phyloP scores from a whole-genome alignment of 306 rosid genomes.

The Echinosophora koreensis region DNA sequence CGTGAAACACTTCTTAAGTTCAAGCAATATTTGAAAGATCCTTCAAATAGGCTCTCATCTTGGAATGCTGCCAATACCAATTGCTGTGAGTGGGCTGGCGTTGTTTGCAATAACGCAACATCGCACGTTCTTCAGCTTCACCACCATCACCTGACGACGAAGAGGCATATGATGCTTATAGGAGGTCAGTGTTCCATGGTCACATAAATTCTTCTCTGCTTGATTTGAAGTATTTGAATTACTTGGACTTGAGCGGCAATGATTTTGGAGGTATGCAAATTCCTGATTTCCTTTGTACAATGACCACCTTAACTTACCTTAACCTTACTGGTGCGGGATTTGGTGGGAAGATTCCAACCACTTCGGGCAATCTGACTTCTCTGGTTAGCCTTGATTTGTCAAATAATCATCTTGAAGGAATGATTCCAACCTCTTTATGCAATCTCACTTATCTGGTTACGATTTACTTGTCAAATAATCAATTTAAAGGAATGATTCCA shows the following conservation, averaged over 20 bases:
- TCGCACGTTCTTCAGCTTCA: constrained; percentile 19
- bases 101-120: constrained; percentile 32
- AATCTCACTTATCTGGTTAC: too few relatives aligned
- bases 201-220: not conserved
- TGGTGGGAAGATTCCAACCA: not conserved
- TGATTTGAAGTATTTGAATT: constrained; percentile 17
- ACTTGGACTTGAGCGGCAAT: constrained; percentile 23
- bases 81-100: not conserved
- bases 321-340: not conserved
- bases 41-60: too few relatives aligned
- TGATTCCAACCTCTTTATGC: too few relatives aligned
- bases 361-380: constrained; percentile 16
- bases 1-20: constrained; percentile 2
- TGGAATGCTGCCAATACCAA: too few relatives aligned
- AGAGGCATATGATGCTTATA: not conserved
- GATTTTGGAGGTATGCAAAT: not conserved
- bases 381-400: too few relatives aligned
- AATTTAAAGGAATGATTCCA: too few relatives aligned
- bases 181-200: not conserved
- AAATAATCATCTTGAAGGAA: too few relatives aligned
- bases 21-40: not conserved
- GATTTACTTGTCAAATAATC: too few relatives aligned
- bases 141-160: too few relatives aligned
- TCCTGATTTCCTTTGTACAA: too few relatives aligned
- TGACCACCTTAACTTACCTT: too few relatives aligned